phyloP scores from a whole-genome alignment of 208 protist genomes.

The Trypanosoma melophagium region DNA sequence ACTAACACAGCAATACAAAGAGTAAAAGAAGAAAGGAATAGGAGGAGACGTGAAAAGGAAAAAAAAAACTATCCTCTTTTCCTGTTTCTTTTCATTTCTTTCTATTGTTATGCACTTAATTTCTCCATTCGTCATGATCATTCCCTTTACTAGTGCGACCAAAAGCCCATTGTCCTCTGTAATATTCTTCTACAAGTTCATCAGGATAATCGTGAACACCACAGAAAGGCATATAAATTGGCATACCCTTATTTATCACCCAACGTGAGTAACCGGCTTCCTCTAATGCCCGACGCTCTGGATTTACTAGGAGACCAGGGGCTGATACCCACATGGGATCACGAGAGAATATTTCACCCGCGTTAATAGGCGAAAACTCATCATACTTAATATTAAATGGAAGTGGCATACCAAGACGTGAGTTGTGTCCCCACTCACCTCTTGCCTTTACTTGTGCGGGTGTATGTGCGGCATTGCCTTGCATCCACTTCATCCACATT shows the following conservation, averaged over 20 bases:
- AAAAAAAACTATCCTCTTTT: background rate
- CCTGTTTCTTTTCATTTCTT: constrained; percentile 5
- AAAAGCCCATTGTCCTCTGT: constrained; percentile 88
- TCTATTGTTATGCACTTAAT: constrained; percentile 34
- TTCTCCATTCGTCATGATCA: constrained; percentile 89
- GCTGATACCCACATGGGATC: constrained; percentile 85
- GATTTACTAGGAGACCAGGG: constrained; percentile 72
- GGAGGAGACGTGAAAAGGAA: constrained; percentile 3
- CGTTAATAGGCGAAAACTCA: constrained; percentile 69
- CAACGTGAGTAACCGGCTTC: constrained; percentile 88
- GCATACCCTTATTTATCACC: constrained; percentile 82
- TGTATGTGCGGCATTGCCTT: constrained; percentile 78
- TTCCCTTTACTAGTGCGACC: constrained; percentile 82
- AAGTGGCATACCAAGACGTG: constrained; percentile 69
- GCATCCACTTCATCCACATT: constrained; percentile 87
- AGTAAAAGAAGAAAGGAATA: constrained; percentile 4
- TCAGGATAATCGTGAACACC: constrained; percentile 86
- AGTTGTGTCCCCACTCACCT: constrained; percentile 88
- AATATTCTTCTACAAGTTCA: constrained; percentile 90
- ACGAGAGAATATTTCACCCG: constrained; percentile 59
- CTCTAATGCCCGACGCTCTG: constrained; percentile 68
- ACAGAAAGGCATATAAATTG: constrained; percentile 86
- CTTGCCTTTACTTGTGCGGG: constrained; percentile 84
- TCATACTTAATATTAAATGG: constrained; percentile 89
- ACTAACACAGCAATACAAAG: background rate